Conservation (phyloP, 2,329 filamentous ascomycete genomes). For the Aspergillus transmontanensis region DNA sequence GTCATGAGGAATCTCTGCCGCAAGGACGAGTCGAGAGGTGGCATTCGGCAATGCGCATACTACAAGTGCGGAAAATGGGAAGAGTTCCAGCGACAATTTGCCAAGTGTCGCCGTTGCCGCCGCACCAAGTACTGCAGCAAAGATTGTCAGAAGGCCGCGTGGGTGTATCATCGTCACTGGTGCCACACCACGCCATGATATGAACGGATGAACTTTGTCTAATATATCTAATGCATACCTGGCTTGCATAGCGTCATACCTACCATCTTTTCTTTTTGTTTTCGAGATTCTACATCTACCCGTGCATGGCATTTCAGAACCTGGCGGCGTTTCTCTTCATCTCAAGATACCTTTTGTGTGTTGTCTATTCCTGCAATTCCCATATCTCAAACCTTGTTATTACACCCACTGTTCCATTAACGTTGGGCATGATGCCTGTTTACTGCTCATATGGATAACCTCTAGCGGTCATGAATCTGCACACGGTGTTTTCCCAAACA, state of each 20-base stretch:
- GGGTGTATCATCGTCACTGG: constrained; percentile 98
- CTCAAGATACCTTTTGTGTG: constrained; percentile 43
- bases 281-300: constrained; percentile 32
- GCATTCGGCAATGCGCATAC: constrained; percentile 95
- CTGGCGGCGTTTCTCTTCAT: constrained; percentile 40
- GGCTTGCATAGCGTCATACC: constrained; percentile 42
- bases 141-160: constrained; percentile 98
- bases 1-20: constrained; percentile 98
- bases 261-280: constrained; percentile 30
- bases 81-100: constrained; percentile 93
- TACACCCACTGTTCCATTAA: constrained; percentile 18
- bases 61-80: constrained; percentile 99
- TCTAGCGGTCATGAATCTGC: constrained; percentile 27
- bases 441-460: constrained; percentile 21
- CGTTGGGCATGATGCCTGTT: constrained; percentile 18
- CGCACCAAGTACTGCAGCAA: constrained; percentile 99
- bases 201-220: constrained; percentile 30
- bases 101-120: constrained; percentile 93
- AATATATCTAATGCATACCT: constrained; percentile 37
- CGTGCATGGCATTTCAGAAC: constrained; percentile 41
- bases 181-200: constrained; percentile 59
- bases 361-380: constrained; percentile 22
- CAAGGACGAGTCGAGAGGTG: constrained; percentile 92
- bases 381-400: constrained; percentile 5
- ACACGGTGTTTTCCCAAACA: constrained; percentile 8